A percentile compares a stretch with the other conserved stretches of the same genome.
Evolutionary conservation across 2,329 filamentous ascomycete species (phyloP).

Genomic region (Arthrobotrys sinensis): DNA sequence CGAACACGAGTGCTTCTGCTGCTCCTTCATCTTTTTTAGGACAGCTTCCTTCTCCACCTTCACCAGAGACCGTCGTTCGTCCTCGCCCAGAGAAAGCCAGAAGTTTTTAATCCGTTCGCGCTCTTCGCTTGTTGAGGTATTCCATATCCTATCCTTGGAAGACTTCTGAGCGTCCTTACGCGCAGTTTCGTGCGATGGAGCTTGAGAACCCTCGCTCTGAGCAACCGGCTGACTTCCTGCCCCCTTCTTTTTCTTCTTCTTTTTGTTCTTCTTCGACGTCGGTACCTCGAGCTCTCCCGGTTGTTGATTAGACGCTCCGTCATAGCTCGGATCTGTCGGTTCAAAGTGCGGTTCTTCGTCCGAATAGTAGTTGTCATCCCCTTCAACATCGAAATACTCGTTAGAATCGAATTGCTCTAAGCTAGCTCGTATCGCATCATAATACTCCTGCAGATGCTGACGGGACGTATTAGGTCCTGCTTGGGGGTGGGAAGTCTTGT

Average conservation of each 20-base stretch:
- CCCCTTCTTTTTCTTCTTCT: slow-evolving; percentile 70
- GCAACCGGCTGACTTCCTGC: slow-evolving; percentile 63
- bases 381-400: slow-evolving; percentile 61
- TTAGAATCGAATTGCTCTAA: slow-evolving; percentile 62
- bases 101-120: slow-evolving; percentile 98
- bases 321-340: slow-evolving; percentile 49
- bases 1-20: slow-evolving; percentile 98
- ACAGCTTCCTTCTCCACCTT: slow-evolving; percentile 99
- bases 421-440: slow-evolving; percentile 61
- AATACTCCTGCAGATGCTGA: slow-evolving; percentile 61
- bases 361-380: slow-evolving; percentile 58
- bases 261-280: slow-evolving; percentile 78
- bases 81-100: slow-evolving; percentile 94
- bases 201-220: slow-evolving; percentile 31
- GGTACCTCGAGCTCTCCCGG: slow-evolving; percentile 43
- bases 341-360: slow-evolving; percentile 55
- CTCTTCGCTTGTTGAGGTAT: slow-evolving; percentile 93
- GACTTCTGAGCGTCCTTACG: slow-evolving; percentile 61
- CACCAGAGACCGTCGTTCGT: slow-evolving; percentile 93
- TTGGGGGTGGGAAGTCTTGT: slow-evolving; percentile 60
- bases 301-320: slow-evolving; percentile 47
- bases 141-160: slow-evolving; percentile 92
- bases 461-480: slow-evolving; percentile 60
- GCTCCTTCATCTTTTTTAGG: slow-evolving; percentile 99
- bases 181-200: slow-evolving; percentile 48